Conservation (phyloP, 257 asterid species). For the Haberlea rhodopensis region DNA sequence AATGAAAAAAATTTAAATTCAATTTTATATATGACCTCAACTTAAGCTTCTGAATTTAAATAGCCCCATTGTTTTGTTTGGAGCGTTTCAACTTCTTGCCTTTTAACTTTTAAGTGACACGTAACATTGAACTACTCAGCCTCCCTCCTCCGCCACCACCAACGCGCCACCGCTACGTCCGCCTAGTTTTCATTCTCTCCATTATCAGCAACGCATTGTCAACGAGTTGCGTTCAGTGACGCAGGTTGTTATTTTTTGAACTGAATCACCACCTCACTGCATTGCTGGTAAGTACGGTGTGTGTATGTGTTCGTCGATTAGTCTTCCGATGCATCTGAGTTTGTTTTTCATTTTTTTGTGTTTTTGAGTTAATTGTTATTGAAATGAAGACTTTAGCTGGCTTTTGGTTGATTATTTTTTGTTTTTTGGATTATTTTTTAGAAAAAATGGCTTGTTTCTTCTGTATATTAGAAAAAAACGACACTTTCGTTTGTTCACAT, state of each 20-base stretch:
- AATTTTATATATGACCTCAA: conserved; percentile 16
- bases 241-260: conserved; percentile 30
- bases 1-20: no score
- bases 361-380: no score
- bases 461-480: conserved; percentile 32
- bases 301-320: conserved; percentile 15
- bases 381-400: not conserved
- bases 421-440: no score
- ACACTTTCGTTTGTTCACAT: conserved; percentile 24
- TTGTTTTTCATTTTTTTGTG: not conserved
- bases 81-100: conserved; percentile 56
- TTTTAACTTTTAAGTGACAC: conserved; percentile 69
- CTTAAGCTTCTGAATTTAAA: conserved; percentile 22
- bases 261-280: conserved; percentile 26
- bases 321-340: conserved; percentile 22
- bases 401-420: no score
- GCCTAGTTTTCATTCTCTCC: no score
- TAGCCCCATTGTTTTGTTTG: conserved; percentile 51
- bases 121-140: conserved; percentile 35
- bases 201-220: not conserved
- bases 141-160: conserved; percentile 35
- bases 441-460: conserved; percentile 32
- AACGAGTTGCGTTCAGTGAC: conserved; percentile 22
- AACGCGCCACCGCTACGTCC: conserved; percentile 31
- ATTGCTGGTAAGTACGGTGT: conserved; percentile 34